Percentiles rank a stretch among this genome's conserved stretches.
Evolutionary conservation across 305 asterid genomes (phyloP).

Genomic region (Caryopteris hybrid): DNA sequence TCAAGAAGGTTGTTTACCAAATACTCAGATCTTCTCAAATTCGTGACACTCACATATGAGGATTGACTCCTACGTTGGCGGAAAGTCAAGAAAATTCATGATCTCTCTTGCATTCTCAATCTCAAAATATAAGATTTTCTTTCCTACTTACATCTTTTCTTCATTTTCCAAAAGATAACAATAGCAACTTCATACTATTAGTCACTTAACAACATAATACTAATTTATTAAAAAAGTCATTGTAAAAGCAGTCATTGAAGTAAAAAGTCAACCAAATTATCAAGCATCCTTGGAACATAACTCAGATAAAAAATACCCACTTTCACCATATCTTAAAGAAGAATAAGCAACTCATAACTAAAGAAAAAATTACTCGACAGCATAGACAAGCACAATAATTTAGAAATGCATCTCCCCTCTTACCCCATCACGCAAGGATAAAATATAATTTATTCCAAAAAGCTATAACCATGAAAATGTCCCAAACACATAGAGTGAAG

Average conservation of each 20-base stretch:
- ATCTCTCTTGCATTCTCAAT: neutral
- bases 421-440: neutral
- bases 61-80: neutral
- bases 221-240: neutral
- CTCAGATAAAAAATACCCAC: neutral
- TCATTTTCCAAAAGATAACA: neutral
- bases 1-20: neutral
- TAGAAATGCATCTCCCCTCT: neutral
- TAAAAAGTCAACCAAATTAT: neutral
- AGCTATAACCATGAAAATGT: neutral
- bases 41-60: neutral
- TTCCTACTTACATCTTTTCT: neutral
- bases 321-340: neutral
- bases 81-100: neutral
- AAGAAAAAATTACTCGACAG: neutral
- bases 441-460: neutral
- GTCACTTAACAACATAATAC: too few species aligned
- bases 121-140: neutral
- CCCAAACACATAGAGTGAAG: neutral
- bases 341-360: neutral
- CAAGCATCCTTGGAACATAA: neutral
- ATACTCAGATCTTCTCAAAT: neutral
- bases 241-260: neutral
- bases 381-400: neutral
- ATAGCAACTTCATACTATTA: neutral